Evolutionary conservation across 1,284 basidiomycete genomes (phyloP).

Genomic region (Cerioporus squamosus): DNA sequence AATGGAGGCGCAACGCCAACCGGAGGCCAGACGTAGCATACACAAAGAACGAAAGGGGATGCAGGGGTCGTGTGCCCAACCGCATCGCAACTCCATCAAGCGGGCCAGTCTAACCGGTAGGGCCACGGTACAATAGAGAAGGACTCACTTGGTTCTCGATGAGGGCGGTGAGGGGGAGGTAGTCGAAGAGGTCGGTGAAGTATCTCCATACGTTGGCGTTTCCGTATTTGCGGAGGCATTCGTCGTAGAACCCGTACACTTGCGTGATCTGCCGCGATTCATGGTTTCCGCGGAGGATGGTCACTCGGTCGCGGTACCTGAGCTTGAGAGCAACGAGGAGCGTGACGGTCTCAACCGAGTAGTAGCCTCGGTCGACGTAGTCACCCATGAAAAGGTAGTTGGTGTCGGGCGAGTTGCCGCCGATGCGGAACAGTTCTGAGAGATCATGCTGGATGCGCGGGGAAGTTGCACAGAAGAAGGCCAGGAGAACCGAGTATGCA

Average conservation of each 20-base stretch:
- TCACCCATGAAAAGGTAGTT: slow-evolving; percentile 99
- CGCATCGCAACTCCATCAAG: background rate
- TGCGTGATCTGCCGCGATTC: slow-evolving; percentile 99
- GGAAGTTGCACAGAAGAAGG: background rate
- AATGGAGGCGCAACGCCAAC: background rate
- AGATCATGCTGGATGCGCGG: slow-evolving; percentile 83
- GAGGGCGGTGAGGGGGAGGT: slow-evolving; percentile 94
- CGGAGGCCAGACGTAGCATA: too few species aligned
- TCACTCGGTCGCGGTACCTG: slow-evolving; percentile 97
- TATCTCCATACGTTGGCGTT: slow-evolving; percentile 99
- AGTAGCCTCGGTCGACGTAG: slow-evolving; percentile 99
- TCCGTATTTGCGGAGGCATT: slow-evolving; percentile 99
- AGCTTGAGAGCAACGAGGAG: slow-evolving; percentile 98
- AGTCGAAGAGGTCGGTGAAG: slow-evolving; percentile 99
- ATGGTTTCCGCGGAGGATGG: slow-evolving; percentile 98
- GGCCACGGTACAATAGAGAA: background rate
- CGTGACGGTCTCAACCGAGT: slow-evolving; percentile 99
- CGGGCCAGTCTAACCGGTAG: background rate
- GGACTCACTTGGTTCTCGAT: slow-evolving; percentile 95
- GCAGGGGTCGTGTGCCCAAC: slow-evolving; percentile 6
- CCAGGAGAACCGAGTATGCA: slow-evolving; percentile 6
- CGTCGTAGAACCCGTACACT: slow-evolving; percentile 99
- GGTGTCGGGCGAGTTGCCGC: slow-evolving; percentile 98
- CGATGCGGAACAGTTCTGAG: slow-evolving; percentile 98
- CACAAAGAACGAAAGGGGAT: background rate